Percentiles rank a stretch among this genome's conserved stretches.
phyloP scores from a whole-genome alignment of 129 eudicot species.

The Oenanthe sinensis region DNA sequence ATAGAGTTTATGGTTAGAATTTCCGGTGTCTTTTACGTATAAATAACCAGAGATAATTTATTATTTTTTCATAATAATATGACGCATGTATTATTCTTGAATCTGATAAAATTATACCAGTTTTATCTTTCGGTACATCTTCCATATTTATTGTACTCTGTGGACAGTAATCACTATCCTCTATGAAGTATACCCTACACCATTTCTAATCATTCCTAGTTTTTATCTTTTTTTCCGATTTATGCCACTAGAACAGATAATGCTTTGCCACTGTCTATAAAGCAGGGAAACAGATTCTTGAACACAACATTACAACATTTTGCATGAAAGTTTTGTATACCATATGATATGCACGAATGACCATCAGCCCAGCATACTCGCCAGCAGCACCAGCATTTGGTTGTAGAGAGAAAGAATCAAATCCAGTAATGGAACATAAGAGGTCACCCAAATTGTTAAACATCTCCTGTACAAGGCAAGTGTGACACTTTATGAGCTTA shows the following conservation, averaged over 20 bases:
- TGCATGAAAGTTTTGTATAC: slow-evolving; percentile 26
- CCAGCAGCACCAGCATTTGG: slow-evolving; percentile 99
- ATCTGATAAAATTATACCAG: neutral
- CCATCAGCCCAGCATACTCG: slow-evolving; percentile 98
- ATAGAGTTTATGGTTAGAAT: neutral
- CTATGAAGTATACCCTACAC: neutral
- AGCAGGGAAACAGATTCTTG: neutral
- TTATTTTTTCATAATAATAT: too few relatives aligned
- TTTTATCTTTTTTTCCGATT: neutral
- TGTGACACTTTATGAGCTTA: neutral
- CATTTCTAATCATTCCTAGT: neutral
- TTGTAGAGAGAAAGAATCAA: slow-evolving; percentile 94
- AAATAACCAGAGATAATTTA: neutral
- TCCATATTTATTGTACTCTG: neutral
- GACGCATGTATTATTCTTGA: neutral
- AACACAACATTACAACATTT: neutral
- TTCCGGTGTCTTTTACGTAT: neutral
- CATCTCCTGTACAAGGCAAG: slow-evolving; percentile 61
- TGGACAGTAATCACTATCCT: neutral
- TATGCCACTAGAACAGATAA: neutral
- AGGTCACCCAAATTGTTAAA: slow-evolving; percentile 71
- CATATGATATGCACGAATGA: slow-evolving; percentile 91
- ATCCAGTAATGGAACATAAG: slow-evolving; percentile 79
- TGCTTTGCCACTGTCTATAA: neutral
- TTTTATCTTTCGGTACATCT: neutral